A percentile compares a stretch with the other conserved stretches of the same genome.
These are phyloP conservation scores for Nemania sp. DNA, from an alignment of 2,329 filamentous ascomycete genomes.

Conservation along the genomic window DNA sequence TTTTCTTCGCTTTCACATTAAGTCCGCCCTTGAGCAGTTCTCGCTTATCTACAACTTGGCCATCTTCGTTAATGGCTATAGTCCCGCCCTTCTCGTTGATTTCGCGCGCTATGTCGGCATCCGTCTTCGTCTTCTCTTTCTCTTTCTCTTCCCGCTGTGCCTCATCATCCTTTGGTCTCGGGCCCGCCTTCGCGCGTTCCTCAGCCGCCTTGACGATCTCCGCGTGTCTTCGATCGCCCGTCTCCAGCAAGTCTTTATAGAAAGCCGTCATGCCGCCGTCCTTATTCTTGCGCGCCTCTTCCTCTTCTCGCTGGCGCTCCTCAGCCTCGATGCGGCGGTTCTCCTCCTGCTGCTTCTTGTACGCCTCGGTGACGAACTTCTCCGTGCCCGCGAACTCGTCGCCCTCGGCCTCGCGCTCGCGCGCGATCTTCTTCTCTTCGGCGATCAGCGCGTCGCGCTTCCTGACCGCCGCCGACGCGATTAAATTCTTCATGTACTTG, in stretches of 20 bases:
- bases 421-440: slow-evolving; percentile 77
- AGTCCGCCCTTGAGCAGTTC: slow-evolving; percentile 75
- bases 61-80: slow-evolving; percentile 78
- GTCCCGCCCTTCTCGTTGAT: slow-evolving; percentile 64
- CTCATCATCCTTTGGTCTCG: slow-evolving; percentile 38
- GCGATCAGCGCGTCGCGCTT: slow-evolving; percentile 79
- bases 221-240: slow-evolving; percentile 69
- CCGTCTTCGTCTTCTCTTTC: slow-evolving; percentile 54
- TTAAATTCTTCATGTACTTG: slow-evolving; percentile 76
- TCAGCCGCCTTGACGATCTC: slow-evolving; percentile 71
- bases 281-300: slow-evolving; percentile 65
- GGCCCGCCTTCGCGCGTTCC: slow-evolving; percentile 51
- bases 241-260: slow-evolving; percentile 73
- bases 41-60: slow-evolving; percentile 82
- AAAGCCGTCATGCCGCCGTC: slow-evolving; percentile 76
- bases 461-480: slow-evolving; percentile 73
- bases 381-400: slow-evolving; percentile 83
- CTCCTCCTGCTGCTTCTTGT: slow-evolving; percentile 80
- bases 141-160: slow-evolving; percentile 38
- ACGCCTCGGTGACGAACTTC: slow-evolving; percentile 82
- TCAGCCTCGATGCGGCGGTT: slow-evolving; percentile 71
- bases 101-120: slow-evolving; percentile 67
- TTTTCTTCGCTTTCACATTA: slow-evolving; percentile 70
- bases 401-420: slow-evolving; percentile 77
- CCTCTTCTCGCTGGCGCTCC: slow-evolving; percentile 67